Evolutionary conservation across 768 basidiomycete species (phyloP).

Genomic region (Hebeloma cylindrosporum): DNA sequence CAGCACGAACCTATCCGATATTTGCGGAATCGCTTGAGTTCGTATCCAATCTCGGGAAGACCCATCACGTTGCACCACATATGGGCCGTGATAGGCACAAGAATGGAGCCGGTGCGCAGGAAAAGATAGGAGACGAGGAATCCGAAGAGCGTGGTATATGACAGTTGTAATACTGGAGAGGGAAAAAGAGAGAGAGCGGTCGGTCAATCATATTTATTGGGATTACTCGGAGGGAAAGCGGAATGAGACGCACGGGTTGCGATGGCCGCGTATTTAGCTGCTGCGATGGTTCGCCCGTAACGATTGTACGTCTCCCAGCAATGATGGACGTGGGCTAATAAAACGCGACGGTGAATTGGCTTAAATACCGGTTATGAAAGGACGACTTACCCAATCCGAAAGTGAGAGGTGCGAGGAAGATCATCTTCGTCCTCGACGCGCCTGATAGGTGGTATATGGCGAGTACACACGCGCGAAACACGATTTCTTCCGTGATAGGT

Average conservation of each 20-base stretch:
- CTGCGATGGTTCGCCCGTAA: constrained; percentile 65
- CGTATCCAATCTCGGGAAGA: constrained; percentile 64
- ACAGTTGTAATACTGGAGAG: constrained; percentile 76
- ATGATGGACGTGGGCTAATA: constrained; percentile 86
- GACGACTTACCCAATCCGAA: constrained; percentile 78
- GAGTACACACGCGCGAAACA: constrained; percentile 85
- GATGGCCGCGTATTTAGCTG: constrained; percentile 61
- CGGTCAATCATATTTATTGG: too few species aligned
- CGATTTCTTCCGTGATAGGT: constrained; percentile 90
- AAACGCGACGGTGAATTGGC: neutral
- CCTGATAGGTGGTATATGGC: constrained; percentile 70
- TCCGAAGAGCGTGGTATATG: constrained; percentile 93
- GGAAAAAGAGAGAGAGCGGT: neutral
- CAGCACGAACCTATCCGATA: constrained; percentile 55
- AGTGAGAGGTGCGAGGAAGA: constrained; percentile 79
- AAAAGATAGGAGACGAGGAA: constrained; percentile 85
- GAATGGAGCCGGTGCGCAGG: constrained; percentile 79
- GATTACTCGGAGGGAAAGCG: neutral
- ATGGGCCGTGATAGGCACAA: constrained; percentile 78
- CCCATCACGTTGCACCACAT: constrained; percentile 96
- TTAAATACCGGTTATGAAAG: neutral
- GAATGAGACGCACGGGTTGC: constrained; percentile 47
- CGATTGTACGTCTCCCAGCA: constrained; percentile 83
- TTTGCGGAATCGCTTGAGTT: constrained; percentile 52
- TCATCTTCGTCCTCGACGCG: constrained; percentile 53